Evolutionary conservation across 2,329 filamentous ascomycete genomes (phyloP), one percentile per base, ranked within the genome.

Genomic region (Stachybotrys chlorohalonatus): DNA sequence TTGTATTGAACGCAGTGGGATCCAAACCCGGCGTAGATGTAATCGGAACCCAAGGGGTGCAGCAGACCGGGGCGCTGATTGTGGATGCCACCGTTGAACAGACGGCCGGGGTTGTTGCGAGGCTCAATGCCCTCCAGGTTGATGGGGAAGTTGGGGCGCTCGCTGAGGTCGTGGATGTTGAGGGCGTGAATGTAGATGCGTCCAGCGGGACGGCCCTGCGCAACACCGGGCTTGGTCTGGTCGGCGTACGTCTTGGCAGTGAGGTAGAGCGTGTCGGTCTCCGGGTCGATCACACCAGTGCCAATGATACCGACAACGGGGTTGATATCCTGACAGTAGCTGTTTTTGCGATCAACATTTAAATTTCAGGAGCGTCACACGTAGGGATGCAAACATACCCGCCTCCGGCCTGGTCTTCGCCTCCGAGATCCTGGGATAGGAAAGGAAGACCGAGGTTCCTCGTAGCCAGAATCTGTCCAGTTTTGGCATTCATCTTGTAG

Each of bases 401-500:
- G 32, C 16, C 32, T 39, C 36, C 36, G 6, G 31, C 50, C 32
- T 52, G 32, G 50, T 45, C 49, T 30, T 32, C 24, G 31, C 15
- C 36, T 6, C 17, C 11, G 50, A 52, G 50, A 45, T 52, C 50
- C 50, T 7, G 13, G 15, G 50, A 52, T 2, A 52, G 31, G 50
- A 52, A 52, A n/a, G 50, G 50, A 11, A 52, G n/a, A 45, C 36
- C 32, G n/a, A 52, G 32, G 50, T 52, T 52, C n/a, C 6, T 16
- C 9, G 5, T 52, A 32, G 50, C 50, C n/a, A 52, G 31, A 16
- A 52, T 52, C 50, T 52, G 32, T 32, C 50, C 50, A 7, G 50
- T 52, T 32, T 52, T 52, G n/a, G 50, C 50, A 32, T 52, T 52
- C 50, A 52, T 52, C 50, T 52, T 52, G 50, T 52, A 52, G 32